Conservation (phyloP, 768 basidiomycete species). For the Termitomyces sp. region DNA sequence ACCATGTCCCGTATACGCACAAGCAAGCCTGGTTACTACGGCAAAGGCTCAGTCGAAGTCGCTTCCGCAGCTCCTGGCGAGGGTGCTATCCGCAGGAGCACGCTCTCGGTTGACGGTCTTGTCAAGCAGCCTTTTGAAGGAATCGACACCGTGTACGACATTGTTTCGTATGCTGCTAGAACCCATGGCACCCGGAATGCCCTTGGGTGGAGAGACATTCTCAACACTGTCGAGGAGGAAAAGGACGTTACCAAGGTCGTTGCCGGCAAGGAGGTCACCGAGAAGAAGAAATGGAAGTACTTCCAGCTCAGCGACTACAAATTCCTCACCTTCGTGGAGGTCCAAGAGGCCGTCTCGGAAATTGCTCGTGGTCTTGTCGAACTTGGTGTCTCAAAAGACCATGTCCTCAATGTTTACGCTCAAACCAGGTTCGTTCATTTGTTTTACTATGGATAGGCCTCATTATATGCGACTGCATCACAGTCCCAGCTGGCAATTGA, state of each 20-base stretch:
- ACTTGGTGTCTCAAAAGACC: slow-evolving; percentile 62
- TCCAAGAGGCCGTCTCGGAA: slow-evolving; percentile 62
- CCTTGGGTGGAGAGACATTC: slow-evolving; percentile 75
- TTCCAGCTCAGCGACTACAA: slow-evolving; percentile 90
- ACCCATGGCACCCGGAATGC: slow-evolving; percentile 76
- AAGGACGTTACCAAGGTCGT: slow-evolving; percentile 87
- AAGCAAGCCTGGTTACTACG: slow-evolving; percentile 46
- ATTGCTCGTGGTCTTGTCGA: slow-evolving; percentile 72
- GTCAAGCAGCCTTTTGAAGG: slow-evolving; percentile 69
- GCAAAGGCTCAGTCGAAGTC: slow-evolving; percentile 66
- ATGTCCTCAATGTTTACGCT: slow-evolving; percentile 90
- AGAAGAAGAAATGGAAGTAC: slow-evolving; percentile 96
- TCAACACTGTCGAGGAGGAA: slow-evolving; percentile 75
- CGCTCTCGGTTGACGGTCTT: slow-evolving; percentile 54
- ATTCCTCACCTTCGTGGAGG: slow-evolving; percentile 72
- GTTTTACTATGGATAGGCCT: slow-evolving; percentile 9
- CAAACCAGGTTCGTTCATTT: slow-evolving; percentile 63
- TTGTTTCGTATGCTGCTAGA: slow-evolving; percentile 71
- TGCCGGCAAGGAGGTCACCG: slow-evolving; percentile 76
- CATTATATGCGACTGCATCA: neutral
- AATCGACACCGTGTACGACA: slow-evolving; percentile 78
- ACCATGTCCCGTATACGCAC: slow-evolving; percentile 35
- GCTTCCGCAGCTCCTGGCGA: slow-evolving; percentile 44
- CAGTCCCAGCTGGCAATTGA: slow-evolving; percentile 85
- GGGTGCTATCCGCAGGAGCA: slow-evolving; percentile 55